Conservation (phyloP, 148 eudicot genomes). For the Heliosperma pusillum region DNA sequence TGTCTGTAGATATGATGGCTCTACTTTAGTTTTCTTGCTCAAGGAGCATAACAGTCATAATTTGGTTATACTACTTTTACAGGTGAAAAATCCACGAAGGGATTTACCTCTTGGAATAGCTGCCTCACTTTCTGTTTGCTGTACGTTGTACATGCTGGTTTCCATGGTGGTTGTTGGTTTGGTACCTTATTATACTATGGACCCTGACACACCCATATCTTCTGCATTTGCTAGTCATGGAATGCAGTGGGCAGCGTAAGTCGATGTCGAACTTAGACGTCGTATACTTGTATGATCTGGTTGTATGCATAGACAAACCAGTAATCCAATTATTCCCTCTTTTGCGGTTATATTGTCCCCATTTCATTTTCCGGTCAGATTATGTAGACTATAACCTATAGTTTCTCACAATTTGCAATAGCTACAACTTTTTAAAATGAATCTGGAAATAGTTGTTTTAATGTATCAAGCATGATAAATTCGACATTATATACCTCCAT, state of each 20-base stretch:
- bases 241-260: constrained; percentile 74
- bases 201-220: constrained; percentile 71
- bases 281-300: background rate
- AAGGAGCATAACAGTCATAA: background rate
- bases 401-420: no score
- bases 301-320: background rate
- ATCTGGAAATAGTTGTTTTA: background rate
- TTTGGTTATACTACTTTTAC: constrained; percentile 4
- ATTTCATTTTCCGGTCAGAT: background rate
- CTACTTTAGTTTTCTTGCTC: background rate
- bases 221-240: constrained; percentile 66
- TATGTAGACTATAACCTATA: no score
- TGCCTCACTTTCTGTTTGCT: constrained; percentile 49
- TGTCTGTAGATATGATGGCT: background rate
- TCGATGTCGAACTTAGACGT: constrained; percentile 4
- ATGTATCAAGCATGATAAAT: no score
- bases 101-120: constrained; percentile 72
- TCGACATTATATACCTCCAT: background rate
- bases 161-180: constrained; percentile 63
- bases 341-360: background rate
- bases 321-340: background rate
- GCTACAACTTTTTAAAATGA: background rate
- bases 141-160: constrained; percentile 59
- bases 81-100: constrained; percentile 62
- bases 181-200: constrained; percentile 56